Evolutionary conservation across 108 stramenopile species (phyloP), one percentile per base, ranked within the genome.

Genomic region (Discostella pseudostelligera): DNA sequence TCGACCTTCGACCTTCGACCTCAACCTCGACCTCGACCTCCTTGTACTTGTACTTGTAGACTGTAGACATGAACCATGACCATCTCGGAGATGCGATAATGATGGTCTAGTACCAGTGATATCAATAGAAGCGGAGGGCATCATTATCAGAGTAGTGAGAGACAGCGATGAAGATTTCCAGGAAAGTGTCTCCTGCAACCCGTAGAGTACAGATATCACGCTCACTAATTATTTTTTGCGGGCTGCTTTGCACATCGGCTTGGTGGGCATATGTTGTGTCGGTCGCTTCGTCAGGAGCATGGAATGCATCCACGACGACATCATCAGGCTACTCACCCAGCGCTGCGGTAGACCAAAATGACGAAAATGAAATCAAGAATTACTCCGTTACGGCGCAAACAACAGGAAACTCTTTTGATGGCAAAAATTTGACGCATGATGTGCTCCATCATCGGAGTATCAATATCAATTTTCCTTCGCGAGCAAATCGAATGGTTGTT

Each of bases 161-260:
- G n/a, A n/a, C n/a, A n/a, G 49, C 21, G 2, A 54, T 54, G 53
- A 54, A 54, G 26, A 28, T 54, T 54, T 54, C 53, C 13, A 54
- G 53, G 26, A 25, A 26, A 54, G 28, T 12, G 1, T 4, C 53
- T 54, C 53, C 11, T 14, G 25, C 53, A 24, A 54, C 12, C 24
- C 47, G 17, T 48, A 8, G 20, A 24, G 26, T 22, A 4, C 29
- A 13, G 53, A 35, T 32, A 13, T 29, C 53, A 4, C 53, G 24
- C 53, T 0, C 29, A 6, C 53, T 54, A 29, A 9, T 54, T 3
- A n/a, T n/a, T n/a, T n/a, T 54, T 0, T 54, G 53, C 28, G 53
- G 26, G 2, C n/a, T 54, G 14, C 28, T 29, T 35, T 54, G 53
- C 16, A 28, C 28, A 10, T 22, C 53, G 0, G 4, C 28, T 4